phyloP scores from a whole-genome alignment of 768 basidiomycete species.

The Podaxis pistillaris region DNA sequence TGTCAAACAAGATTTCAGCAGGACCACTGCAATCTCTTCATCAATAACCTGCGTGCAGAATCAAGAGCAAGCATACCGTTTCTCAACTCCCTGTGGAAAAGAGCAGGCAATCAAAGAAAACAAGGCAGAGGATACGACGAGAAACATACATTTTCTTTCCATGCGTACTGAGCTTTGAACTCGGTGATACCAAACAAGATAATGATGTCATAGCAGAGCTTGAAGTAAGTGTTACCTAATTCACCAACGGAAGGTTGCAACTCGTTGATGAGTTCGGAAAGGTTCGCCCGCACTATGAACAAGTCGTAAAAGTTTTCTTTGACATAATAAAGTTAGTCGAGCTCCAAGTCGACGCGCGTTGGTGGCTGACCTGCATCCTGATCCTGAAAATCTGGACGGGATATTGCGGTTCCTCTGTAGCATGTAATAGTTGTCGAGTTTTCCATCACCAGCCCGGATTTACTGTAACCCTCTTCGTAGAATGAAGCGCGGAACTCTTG shows the following conservation, averaged over 20 bases:
- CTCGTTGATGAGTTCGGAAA: slow-evolving; percentile 15
- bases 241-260: not conserved
- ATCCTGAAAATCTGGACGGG: slow-evolving; percentile 22
- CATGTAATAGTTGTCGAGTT: slow-evolving; percentile 18
- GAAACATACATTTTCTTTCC: slow-evolving; percentile 17
- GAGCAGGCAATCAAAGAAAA: not conserved
- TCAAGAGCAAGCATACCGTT: slow-evolving; percentile 13
- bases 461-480: slow-evolving; percentile 4
- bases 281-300: not conserved
- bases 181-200: slow-evolving; percentile 19
- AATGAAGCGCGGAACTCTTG: slow-evolving; percentile 21
- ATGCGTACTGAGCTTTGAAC: slow-evolving; percentile 19
- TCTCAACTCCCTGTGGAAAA: slow-evolving; percentile 20
- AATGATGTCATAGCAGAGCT: slow-evolving; percentile 18
- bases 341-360: slow-evolving; percentile 9
- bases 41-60: no score
- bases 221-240: slow-evolving; percentile 14
- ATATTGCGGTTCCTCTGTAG: slow-evolving; percentile 19
- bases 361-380: slow-evolving; percentile 19
- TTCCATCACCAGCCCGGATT: slow-evolving; percentile 6
- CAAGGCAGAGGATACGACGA: not conserved
- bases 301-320: slow-evolving; percentile 15
- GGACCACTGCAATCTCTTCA: slow-evolving; percentile 10
- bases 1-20: slow-evolving; percentile 20
- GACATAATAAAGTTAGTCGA: not conserved